phyloP scores from a whole-genome alignment of 371 early-diverging fungal species.

The Mucor racemosus region DNA sequence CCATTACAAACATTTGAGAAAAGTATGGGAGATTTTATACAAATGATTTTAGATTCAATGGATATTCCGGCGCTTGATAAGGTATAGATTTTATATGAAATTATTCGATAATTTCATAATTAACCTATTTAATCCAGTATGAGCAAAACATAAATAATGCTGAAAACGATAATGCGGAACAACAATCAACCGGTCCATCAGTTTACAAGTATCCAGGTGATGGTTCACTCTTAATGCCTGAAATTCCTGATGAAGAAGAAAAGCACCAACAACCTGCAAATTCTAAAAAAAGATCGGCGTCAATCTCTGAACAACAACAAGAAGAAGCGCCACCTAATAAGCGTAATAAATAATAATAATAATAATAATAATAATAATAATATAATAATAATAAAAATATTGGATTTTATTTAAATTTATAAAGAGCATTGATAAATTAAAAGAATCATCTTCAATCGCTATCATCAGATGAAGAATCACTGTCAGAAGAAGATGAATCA shows the following conservation, averaged over 20 bases:
- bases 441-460: constrained; percentile 1
- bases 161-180: constrained; percentile 10
- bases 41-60: constrained; percentile 50
- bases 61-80: constrained; percentile 48
- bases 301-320: constrained; percentile 2
- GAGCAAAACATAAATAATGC: constrained; percentile 16
- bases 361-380: no score
- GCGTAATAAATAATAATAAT: not conserved
- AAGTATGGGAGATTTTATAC: constrained; percentile 52
- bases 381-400: not conserved
- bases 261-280: not conserved
- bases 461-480: constrained; percentile 8
- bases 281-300: constrained; percentile 8
- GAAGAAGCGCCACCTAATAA: not conserved
- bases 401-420: not conserved
- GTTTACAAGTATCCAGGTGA: constrained; percentile 57
- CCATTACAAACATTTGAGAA: constrained; percentile 55
- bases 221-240: constrained; percentile 49
- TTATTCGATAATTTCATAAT: not conserved
- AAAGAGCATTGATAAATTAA: not conserved
- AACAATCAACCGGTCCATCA: constrained; percentile 12
- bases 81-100: constrained; percentile 22
- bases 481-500: not conserved
- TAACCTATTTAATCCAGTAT: constrained; percentile 7
- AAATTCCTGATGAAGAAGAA: constrained; percentile 36